These are phyloP conservation scores for Nemania sp. DNA, from an alignment of 2,329 filamentous ascomycete genomes.

Conservation along the genomic window DNA sequence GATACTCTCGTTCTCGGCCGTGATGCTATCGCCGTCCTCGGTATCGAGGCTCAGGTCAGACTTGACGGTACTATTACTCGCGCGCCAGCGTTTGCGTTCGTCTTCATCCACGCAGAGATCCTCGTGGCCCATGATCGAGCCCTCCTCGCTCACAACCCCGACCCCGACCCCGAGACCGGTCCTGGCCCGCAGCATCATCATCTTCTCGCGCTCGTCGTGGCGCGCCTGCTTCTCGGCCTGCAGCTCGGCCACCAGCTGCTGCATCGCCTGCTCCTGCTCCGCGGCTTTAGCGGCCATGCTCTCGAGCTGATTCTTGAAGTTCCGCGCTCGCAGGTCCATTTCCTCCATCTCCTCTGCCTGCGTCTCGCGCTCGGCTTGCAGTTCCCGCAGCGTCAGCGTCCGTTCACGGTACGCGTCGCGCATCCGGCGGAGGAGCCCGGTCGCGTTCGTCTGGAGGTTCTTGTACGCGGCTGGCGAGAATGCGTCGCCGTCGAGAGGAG, in stretches of 20 bases:
- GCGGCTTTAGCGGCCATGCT: conserved; percentile 57
- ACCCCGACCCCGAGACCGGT: conserved; percentile 16
- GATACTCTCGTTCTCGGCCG: conserved; percentile 54
- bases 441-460: conserved; percentile 62
- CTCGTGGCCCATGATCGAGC: conserved; percentile 50
- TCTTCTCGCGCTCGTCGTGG: conserved; percentile 43
- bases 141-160: conserved; percentile 41
- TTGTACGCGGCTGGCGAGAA: conserved; percentile 64
- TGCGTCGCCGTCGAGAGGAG: conserved; percentile 49
- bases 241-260: conserved; percentile 54
- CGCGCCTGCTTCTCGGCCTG: conserved; percentile 54
- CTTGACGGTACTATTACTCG: conserved; percentile 47
- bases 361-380: conserved; percentile 57
- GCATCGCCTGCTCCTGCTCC: conserved; percentile 57
- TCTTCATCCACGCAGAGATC: conserved; percentile 60
- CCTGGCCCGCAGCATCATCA: conserved; percentile 36
- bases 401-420: conserved; percentile 62
- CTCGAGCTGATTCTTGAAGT: conserved; percentile 63
- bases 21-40: conserved; percentile 59
- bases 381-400: conserved; percentile 52
- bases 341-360: conserved; percentile 60
- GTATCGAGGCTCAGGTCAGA: conserved; percentile 53
- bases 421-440: conserved; percentile 57
- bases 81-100: conserved; percentile 47
- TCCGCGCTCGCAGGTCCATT: conserved; percentile 53